Evolutionary conservation across 805 yeast species (phyloP).

Genomic region (Cephaloascus albidus): DNA sequence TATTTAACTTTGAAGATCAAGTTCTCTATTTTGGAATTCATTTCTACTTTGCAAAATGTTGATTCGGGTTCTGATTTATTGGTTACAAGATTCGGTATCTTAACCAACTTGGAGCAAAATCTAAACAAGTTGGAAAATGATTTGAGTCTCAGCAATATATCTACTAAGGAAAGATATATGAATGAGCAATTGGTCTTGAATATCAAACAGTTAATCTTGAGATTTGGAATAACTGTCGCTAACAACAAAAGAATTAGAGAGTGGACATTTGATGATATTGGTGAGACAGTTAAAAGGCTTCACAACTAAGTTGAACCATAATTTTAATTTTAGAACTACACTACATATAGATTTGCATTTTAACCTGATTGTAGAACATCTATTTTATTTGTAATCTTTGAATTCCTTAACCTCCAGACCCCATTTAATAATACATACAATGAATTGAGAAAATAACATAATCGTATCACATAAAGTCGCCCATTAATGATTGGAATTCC

Average conservation of each 20-base stretch:
- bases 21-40: conserved; percentile 26
- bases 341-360: no score
- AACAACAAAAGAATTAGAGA: conserved; percentile 46
- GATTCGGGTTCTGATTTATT: conserved; percentile 51
- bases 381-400: no score
- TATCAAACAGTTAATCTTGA: conserved; percentile 34
- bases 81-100: conserved; percentile 46
- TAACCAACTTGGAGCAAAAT: conserved; percentile 27
- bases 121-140: conserved; percentile 5
- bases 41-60: conserved; percentile 39
- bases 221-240: conserved; percentile 29
- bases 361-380: no score
- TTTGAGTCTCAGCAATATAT: conserved; percentile 5
- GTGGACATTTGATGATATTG: conserved; percentile 51
- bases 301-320: conserved; percentile 2
- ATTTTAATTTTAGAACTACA: no score
- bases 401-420: no score
- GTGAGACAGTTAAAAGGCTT: conserved; percentile 32
- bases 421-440: no score
- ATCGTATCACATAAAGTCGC: not conserved
- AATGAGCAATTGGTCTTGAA: conserved; percentile 26
- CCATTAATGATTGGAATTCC: conserved; percentile 14
- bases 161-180: conserved; percentile 6
- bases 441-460: no score
- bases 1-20: conserved; percentile 31